Evolutionary conservation across 2,329 filamentous ascomycete genomes (phyloP).

Genomic region (Aspergillus persii): DNA sequence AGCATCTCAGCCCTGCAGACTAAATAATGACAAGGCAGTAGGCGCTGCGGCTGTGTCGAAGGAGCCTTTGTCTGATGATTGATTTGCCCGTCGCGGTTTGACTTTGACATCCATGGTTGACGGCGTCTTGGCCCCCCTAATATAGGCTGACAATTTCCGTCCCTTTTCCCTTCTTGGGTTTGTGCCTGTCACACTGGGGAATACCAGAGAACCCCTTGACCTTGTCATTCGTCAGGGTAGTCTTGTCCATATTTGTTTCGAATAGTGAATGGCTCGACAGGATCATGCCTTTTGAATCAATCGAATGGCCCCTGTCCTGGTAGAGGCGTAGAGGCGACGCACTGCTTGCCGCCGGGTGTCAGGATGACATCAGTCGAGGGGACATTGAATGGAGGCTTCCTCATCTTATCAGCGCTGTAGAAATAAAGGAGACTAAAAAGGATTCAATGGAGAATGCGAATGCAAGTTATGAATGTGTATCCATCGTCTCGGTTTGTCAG

Average conservation of each 20-base stretch:
- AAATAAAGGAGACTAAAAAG: background rate
- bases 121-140: background rate
- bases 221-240: background rate
- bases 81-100: constrained; percentile 1
- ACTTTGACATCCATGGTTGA: background rate
- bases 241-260: background rate
- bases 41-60: constrained; percentile 4
- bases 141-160: background rate
- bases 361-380: background rate
- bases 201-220: background rate
- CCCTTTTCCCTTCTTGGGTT: background rate
- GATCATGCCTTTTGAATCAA: background rate
- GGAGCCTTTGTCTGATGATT: constrained; percentile 1
- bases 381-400: background rate
- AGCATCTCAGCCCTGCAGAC: background rate
- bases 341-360: background rate
- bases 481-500: constrained; percentile 2
- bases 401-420: background rate
- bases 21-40: background rate
- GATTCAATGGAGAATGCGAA: constrained; percentile 2
- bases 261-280: background rate
- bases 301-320: background rate
- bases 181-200: background rate
- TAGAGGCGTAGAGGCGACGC: background rate
- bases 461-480: constrained; percentile 5